These are phyloP conservation scores for Hyaloscypha variabilis DNA, from an alignment of 495 filamentous ascomycete genomes.

Conservation along the genomic window DNA sequence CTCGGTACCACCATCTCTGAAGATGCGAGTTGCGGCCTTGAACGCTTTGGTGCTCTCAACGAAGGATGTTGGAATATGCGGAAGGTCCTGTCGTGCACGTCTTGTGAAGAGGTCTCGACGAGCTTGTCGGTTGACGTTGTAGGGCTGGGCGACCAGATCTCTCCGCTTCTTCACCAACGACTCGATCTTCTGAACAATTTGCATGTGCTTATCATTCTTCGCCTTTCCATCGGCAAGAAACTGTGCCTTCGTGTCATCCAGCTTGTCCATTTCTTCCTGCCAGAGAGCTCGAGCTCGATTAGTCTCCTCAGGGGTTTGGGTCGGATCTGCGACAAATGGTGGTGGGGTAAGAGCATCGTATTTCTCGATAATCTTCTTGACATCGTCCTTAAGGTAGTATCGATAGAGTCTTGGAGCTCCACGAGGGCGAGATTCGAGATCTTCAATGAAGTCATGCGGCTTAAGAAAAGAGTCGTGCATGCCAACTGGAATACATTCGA, in stretches of 20 bases:
- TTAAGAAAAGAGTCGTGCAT: conserved; percentile 32
- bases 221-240: conserved; percentile 27
- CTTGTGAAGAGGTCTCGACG: conserved; percentile 29
- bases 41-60: conserved; percentile 24
- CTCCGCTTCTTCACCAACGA: conserved; percentile 16
- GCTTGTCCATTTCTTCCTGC: conserved; percentile 16
- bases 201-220: conserved; percentile 28
- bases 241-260: conserved; percentile 19
- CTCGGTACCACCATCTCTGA: conserved; percentile 29
- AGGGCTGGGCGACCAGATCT: conserved; percentile 17
- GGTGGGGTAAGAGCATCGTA: conserved; percentile 29
- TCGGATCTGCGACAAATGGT: conserved; percentile 22
- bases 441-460: conserved; percentile 29
- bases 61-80: conserved; percentile 28
- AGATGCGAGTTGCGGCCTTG: conserved; percentile 32
- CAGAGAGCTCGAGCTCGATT: conserved; percentile 19
- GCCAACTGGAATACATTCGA: conserved; percentile 31
- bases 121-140: conserved; percentile 21
- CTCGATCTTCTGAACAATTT: conserved; percentile 26
- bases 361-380: conserved; percentile 23
- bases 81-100: conserved; percentile 28
- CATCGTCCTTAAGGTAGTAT: conserved; percentile 23
- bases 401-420: conserved; percentile 26
- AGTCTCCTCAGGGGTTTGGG: conserved; percentile 22
- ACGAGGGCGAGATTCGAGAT: conserved; percentile 14